A percentile compares a stretch with the other conserved stretches of the same genome.
phyloP scores from a whole-genome alignment of 2,329 filamentous ascomycete genomes.

The Paramyrothecium roridum region DNA sequence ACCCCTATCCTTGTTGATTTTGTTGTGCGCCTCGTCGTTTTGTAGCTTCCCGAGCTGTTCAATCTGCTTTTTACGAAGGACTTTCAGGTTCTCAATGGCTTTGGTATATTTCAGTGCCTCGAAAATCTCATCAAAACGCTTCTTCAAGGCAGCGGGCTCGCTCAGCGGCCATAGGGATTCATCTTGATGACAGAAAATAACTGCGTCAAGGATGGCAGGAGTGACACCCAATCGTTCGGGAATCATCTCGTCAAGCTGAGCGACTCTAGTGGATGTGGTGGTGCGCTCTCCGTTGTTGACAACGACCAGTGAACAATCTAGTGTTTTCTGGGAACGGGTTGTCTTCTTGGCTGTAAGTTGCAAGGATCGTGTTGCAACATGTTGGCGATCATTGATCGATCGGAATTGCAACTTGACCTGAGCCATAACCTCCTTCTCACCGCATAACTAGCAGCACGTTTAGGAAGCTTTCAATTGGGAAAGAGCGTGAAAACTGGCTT shows the following conservation, averaged over 20 bases:
- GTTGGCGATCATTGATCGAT: slow-evolving; percentile 71
- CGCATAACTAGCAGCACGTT: slow-evolving; percentile 54
- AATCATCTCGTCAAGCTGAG: slow-evolving; percentile 79
- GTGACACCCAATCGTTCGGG: slow-evolving; percentile 87
- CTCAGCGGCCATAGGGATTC: slow-evolving; percentile 97
- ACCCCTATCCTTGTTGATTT: slow-evolving; percentile 80
- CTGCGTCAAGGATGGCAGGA: slow-evolving; percentile 82
- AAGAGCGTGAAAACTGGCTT: slow-evolving; percentile 7
- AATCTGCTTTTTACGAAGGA: slow-evolving; percentile 77
- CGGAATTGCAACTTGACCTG: slow-evolving; percentile 89
- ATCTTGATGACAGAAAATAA: slow-evolving; percentile 98
- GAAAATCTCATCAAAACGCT: slow-evolving; percentile 96
- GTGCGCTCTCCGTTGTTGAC: slow-evolving; percentile 76
- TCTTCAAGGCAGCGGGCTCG: slow-evolving; percentile 80
- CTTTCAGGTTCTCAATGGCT: slow-evolving; percentile 91
- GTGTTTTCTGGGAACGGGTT: slow-evolving; percentile 71
- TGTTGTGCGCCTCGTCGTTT: slow-evolving; percentile 72
- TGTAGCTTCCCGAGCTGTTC: slow-evolving; percentile 71
- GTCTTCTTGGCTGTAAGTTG: slow-evolving; percentile 86
- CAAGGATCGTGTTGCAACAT: slow-evolving; percentile 80
- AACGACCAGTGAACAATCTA: slow-evolving; percentile 77
- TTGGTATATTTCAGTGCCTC: slow-evolving; percentile 97
- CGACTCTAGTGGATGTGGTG: slow-evolving; percentile 74
- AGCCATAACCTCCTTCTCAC: slow-evolving; percentile 84
- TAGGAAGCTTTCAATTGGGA: slow-evolving; percentile 3